A percentile compares a stretch with the other conserved stretches of the same genome.
phyloP scores from a whole-genome alignment of 768 basidiomycete genomes.

The Termitomyces sp. region DNA sequence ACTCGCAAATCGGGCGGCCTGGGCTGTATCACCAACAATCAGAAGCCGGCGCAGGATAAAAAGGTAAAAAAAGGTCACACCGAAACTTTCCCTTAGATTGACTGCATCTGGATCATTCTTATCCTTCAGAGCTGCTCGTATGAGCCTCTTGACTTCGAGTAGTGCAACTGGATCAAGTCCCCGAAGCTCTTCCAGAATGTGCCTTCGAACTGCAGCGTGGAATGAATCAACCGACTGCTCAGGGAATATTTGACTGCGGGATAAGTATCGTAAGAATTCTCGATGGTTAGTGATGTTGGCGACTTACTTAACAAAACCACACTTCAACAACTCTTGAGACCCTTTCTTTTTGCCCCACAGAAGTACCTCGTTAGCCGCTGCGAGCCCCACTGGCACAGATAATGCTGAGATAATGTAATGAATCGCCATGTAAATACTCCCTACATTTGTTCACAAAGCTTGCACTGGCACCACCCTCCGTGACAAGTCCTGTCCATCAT shows the following conservation, averaged over 20 bases:
- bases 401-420: background rate
- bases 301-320: slow-evolving; percentile 65
- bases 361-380: slow-evolving; percentile 68
- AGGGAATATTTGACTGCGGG: slow-evolving; percentile 57
- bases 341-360: slow-evolving; percentile 66
- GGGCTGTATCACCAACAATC: slow-evolving; percentile 32
- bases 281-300: background rate
- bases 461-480: slow-evolving; percentile 69
- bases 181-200: slow-evolving; percentile 50
- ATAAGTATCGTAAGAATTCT: background rate
- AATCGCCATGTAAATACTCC: slow-evolving; percentile 12
- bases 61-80: slow-evolving; percentile 22
- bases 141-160: slow-evolving; percentile 48
- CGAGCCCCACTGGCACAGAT: slow-evolving; percentile 53
- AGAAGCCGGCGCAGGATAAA: background rate
- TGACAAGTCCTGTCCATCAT: slow-evolving; percentile 46
- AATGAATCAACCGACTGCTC: slow-evolving; percentile 48
- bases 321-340: slow-evolving; percentile 52
- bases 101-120: slow-evolving; percentile 62
- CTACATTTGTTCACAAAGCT: slow-evolving; percentile 64
- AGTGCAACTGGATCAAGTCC: slow-evolving; percentile 57
- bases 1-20: slow-evolving; percentile 61
- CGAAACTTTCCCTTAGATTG: slow-evolving; percentile 66
- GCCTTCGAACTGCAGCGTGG: slow-evolving; percentile 45
- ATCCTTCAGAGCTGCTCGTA: slow-evolving; percentile 54